Evolutionary conservation across 2,329 filamentous ascomycete species (phyloP).

Genomic region (Shiraia bambusicola): DNA sequence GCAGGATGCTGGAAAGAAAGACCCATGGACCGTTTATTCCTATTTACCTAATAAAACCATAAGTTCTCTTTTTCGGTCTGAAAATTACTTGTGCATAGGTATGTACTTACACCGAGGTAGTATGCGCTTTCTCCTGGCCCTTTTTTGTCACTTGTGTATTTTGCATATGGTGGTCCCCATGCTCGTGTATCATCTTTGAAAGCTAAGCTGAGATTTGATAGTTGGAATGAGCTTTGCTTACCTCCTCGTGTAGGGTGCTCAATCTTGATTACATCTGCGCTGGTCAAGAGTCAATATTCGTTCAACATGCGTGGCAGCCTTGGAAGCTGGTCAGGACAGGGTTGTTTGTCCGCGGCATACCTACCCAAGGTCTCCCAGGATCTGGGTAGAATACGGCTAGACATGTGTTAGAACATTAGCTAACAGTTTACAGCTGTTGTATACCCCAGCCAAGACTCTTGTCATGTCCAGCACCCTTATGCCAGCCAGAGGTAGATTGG

Average conservation of each 20-base stretch:
- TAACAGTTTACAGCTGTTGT: constrained; percentile 36
- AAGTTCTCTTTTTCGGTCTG: neutral
- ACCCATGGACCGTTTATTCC: constrained; percentile 93
- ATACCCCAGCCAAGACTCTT: constrained; percentile 86
- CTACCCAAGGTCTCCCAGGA: constrained; percentile 93
- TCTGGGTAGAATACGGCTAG: constrained; percentile 96
- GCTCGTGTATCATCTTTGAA: constrained; percentile 86
- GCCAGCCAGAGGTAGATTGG: constrained; percentile 72
- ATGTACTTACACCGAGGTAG: constrained; percentile 72
- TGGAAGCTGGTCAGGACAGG: constrained; percentile 39
- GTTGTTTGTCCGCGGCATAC: constrained; percentile 55
- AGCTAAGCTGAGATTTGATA: neutral
- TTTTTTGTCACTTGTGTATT: constrained; percentile 62
- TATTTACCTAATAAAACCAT: constrained; percentile 67
- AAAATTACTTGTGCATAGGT: neutral
- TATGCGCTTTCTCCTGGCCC: constrained; percentile 93
- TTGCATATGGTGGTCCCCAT: constrained; percentile 93
- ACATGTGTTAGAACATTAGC: constrained; percentile 17
- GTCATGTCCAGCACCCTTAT: constrained; percentile 95
- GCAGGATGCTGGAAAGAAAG: constrained; percentile 85
- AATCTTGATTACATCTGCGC: constrained; percentile 95
- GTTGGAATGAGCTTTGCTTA: neutral
- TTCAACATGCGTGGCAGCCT: constrained; percentile 22
- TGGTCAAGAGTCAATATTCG: constrained; percentile 42
- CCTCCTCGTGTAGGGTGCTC: constrained; percentile 71